These are phyloP conservation scores for Middelhovenomyces tepae DNA, from an alignment of 805 yeast species.

Conservation along the genomic window DNA sequence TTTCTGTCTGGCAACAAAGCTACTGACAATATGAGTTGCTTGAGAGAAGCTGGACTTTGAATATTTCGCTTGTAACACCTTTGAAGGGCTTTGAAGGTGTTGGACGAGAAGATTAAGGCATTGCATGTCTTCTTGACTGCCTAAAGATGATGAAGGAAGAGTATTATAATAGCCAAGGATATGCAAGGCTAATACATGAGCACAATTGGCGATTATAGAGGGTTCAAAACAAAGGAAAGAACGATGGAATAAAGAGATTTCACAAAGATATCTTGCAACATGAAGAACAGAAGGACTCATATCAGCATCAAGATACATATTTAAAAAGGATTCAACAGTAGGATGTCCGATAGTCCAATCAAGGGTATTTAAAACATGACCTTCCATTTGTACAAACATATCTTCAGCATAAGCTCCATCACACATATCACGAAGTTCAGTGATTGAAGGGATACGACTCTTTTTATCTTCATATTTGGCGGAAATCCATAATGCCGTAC, in stretches of 20 bases:
- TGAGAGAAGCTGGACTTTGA: no score
- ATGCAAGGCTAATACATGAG: constrained; percentile 14
- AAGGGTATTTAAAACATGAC: constrained; percentile 60
- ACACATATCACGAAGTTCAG: constrained; percentile 64
- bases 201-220: constrained; percentile 27
- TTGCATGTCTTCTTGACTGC: constrained; percentile 18
- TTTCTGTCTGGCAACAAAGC: constrained; percentile 24
- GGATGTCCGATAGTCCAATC: constrained; percentile 69
- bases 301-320: constrained; percentile 14
- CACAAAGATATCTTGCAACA: constrained; percentile 29
- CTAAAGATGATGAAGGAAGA: constrained; percentile 9
- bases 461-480: constrained; percentile 75
- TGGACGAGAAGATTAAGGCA: constrained; percentile 28
- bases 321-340: constrained; percentile 38
- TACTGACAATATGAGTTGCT: constrained; percentile 26
- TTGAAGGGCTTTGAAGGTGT: constrained; percentile 28
- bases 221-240: constrained; percentile 23
- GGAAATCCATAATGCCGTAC: constrained; percentile 89
- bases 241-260: constrained; percentile 27
- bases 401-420: constrained; percentile 53
- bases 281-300: constrained; percentile 15
- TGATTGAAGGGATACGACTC: constrained; percentile 62
- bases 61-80: constrained; percentile 32
- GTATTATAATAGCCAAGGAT: constrained; percentile 12
- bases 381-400: constrained; percentile 67